A percentile compares a stretch with the other conserved stretches of the same genome.
phyloP scores from a whole-genome alignment of 768 basidiomycete species.

The Harrya chromipes region DNA sequence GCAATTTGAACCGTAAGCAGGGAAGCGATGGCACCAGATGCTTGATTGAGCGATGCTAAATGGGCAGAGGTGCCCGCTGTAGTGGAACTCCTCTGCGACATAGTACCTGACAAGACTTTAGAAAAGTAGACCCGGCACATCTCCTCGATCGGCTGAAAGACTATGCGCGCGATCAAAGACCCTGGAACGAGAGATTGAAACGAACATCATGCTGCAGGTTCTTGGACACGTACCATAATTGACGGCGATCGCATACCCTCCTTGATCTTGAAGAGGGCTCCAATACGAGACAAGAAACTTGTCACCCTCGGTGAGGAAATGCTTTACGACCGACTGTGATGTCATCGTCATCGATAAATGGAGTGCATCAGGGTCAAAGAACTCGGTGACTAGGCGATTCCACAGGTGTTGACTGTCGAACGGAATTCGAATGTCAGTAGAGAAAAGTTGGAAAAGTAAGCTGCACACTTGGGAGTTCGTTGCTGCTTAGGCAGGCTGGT shows the following conservation, averaged over 20 bases:
- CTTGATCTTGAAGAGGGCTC: conserved; percentile 84
- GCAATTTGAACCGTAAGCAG: conserved; percentile 65
- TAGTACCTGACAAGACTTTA: conserved; percentile 41
- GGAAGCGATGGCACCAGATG: conserved; percentile 51
- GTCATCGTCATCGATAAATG: conserved; percentile 81
- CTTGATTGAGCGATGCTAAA: conserved; percentile 31
- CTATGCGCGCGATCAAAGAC: conserved; percentile 85
- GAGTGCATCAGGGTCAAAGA: conserved; percentile 48
- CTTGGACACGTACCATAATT: conserved; percentile 74
- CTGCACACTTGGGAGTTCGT: conserved; percentile 17
- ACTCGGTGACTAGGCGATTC: conserved; percentile 16
- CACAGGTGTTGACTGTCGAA: conserved; percentile 3
- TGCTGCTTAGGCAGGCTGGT: conserved; percentile 21
- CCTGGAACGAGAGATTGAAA: conserved; percentile 44
- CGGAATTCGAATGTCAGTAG: neutral
- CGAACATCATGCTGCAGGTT: neutral
- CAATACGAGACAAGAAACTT: conserved; percentile 84
- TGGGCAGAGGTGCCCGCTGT: neutral
- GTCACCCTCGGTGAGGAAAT: conserved; percentile 94
- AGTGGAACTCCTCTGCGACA: conserved; percentile 2
- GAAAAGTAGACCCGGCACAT: conserved; percentile 89
- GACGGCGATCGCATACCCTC: conserved; percentile 91
- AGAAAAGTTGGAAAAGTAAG: neutral
- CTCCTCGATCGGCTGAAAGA: conserved; percentile 97
- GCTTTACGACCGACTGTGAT: conserved; percentile 86